Base-by-base conservation (phyloP, 108 stramenopile species). In the Cyclostephanos tholiformis region DNA sequence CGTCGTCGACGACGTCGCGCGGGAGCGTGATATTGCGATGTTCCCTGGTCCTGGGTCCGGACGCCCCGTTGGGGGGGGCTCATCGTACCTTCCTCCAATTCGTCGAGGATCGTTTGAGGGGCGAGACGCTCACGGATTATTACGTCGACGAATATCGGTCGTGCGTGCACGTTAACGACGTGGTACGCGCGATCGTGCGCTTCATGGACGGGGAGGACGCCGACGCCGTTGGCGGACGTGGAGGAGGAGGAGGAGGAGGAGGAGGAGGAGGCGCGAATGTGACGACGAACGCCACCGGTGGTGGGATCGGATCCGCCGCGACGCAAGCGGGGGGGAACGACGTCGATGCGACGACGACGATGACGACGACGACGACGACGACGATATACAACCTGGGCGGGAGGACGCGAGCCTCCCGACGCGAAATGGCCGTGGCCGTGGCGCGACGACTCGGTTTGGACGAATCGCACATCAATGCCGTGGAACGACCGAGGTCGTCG, bases 361-460 rank as follows among this genome's bases (percentile, higher is more conserved):
- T 2, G 35, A 6, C 23, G 7, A 65, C 44, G 22, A 23, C 32
- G 11, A 32, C 22, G 2, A 26, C 57, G 14, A 51, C 50, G 4
- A 72, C 74, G 13, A 56, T 86, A 1, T 94, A 77, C 83, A 87
- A 94, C 62, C 75, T 91, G 78, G 92, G 92, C 43, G 92, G 92
- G n/a, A 84, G 84, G 0, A 66, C 57, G 4, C 76, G 89, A 0
- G 82, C 84, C 23, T 86, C 86, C 64, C 84, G 92, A 22, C 60
- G 74, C 55, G 86, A 91, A 17, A 80, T 94, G 79, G 93, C 90
- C 27, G 49, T 78, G 66, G 80, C 79, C 0, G 82, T 91, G 63
- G 87, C 88, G 71, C 72, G 67, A 8, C 71, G 83, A 36, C 76
- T 88, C 32, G 73, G 79, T 23, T 84, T 80, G 36, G 80, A 80